Percentiles rank a stretch among this genome's conserved stretches.
Evolutionary conservation across 208 protist species (phyloP).

Genomic region (Acanthamoeba lenticulata): DNA sequence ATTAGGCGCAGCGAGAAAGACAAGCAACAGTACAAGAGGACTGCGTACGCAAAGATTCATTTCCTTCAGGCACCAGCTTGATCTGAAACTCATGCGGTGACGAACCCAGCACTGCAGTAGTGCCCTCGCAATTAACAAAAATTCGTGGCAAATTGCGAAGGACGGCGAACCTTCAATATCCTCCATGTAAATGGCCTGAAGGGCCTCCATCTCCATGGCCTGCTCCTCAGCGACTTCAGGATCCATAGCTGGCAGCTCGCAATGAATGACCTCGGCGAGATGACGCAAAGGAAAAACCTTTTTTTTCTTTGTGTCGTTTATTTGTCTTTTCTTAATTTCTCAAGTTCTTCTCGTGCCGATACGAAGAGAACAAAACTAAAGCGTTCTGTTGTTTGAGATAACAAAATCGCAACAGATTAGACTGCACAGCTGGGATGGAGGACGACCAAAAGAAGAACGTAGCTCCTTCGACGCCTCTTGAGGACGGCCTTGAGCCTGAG

Average conservation of each 20-base stretch:
- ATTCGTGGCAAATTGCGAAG: neutral
- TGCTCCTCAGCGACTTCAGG: slow-evolving; percentile 4
- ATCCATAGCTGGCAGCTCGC: too few species aligned
- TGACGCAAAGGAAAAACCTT: too few species aligned
- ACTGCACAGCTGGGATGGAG: too few species aligned
- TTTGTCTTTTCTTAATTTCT: too few species aligned
- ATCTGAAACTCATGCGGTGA: neutral
- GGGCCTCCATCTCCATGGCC: slow-evolving; percentile 42
- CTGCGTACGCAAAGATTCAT: neutral
- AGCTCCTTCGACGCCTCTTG: neutral
- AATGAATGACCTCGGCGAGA: too few species aligned
- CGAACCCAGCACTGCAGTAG: neutral
- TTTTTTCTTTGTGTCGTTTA: too few species aligned
- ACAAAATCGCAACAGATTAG: neutral
- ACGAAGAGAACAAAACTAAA: too few species aligned
- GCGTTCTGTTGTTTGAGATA: too few species aligned
- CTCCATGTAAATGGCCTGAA: slow-evolving; percentile 33
- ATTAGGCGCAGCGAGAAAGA: neutral
- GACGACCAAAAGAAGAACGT: neutral
- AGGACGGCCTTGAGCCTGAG: neutral
- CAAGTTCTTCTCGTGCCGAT: too few species aligned
- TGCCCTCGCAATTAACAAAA: neutral
- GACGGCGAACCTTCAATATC: neutral
- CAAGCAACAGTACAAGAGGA: too few species aligned
- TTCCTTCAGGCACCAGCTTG: neutral